Evolutionary conservation across 2,329 filamentous ascomycete species (phyloP).

Genomic region (Fusarium xylarioides): DNA sequence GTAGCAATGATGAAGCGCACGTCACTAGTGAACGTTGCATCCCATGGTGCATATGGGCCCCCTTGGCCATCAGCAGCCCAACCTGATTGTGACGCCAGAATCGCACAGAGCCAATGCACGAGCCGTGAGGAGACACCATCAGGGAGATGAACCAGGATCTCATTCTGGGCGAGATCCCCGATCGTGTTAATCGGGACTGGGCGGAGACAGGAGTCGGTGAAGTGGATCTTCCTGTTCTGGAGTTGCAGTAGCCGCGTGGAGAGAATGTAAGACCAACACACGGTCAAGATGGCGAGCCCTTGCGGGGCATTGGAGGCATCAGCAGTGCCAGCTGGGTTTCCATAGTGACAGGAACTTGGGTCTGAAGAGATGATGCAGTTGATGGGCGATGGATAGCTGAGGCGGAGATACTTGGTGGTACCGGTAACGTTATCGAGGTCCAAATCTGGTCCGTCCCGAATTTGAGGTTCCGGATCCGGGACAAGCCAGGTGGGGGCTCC

Average conservation of each 20-base stretch:
- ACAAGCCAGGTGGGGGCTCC: conserved; percentile 40
- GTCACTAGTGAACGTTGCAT: conserved; percentile 25
- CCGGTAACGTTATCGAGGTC: conserved; percentile 37
- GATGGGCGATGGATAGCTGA: conserved; percentile 34
- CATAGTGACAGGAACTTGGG: conserved; percentile 31
- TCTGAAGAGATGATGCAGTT: conserved; percentile 36
- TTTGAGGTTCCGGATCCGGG: conserved; percentile 35
- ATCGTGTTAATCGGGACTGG: conserved; percentile 32
- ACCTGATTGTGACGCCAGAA: conserved; percentile 34
- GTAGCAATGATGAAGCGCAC: conserved; percentile 36
- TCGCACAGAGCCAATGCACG: conserved; percentile 42
- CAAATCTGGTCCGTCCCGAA: conserved; percentile 12
- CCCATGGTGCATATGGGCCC: conserved; percentile 34
- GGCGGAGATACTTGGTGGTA: conserved; percentile 42
- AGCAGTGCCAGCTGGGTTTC: conserved; percentile 24
- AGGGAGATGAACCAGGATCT: conserved; percentile 35
- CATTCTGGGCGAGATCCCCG: conserved; percentile 21
- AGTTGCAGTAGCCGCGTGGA: conserved; percentile 43
- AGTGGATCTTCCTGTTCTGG: conserved; percentile 36
- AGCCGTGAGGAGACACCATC: conserved; percentile 33
- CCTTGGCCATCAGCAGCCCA: conserved; percentile 35
- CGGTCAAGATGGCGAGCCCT: conserved; percentile 40
- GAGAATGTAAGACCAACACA: conserved; percentile 44
- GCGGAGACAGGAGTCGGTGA: conserved; percentile 37
- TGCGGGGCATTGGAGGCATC: conserved; percentile 34